phyloP scores from a whole-genome alignment of 2,329 filamentous ascomycete species.

The Aciculosporium take region DNA sequence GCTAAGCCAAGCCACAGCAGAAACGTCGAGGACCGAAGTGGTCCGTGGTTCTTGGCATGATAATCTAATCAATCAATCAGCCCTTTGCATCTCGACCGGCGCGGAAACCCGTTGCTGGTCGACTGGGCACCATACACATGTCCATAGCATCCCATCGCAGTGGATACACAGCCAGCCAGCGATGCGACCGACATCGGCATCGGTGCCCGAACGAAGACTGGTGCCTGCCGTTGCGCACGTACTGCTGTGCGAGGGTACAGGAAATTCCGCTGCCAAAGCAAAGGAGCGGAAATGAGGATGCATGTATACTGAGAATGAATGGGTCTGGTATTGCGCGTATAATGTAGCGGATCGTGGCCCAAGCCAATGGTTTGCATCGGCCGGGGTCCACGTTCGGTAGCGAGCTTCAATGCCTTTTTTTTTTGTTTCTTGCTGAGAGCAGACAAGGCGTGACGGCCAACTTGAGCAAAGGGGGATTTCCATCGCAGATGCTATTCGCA shows the following conservation, averaged over 20 bases:
- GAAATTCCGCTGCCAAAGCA: too few relatives aligned
- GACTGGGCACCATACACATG: too few relatives aligned
- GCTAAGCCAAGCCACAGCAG: conserved; percentile 1
- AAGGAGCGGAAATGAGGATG: too few relatives aligned
- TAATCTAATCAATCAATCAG: conserved; percentile 3
- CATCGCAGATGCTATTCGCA: background rate
- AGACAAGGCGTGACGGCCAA: background rate
- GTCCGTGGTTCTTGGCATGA: background rate
- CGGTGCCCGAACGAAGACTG: too few relatives aligned
- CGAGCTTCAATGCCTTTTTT: background rate
- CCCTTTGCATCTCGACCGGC: background rate
- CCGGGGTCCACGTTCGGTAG: background rate
- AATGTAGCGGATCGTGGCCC: background rate
- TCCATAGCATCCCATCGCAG: background rate
- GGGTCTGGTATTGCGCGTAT: too few relatives aligned
- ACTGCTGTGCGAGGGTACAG: too few relatives aligned
- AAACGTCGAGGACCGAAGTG: background rate
- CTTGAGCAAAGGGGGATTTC: background rate
- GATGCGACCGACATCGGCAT: background rate
- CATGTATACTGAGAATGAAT: too few relatives aligned
- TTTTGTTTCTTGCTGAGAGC: background rate
- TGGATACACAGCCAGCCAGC: background rate
- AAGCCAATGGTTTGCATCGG: background rate
- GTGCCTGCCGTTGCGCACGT: too few relatives aligned
- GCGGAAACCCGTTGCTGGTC: too few relatives aligned